These are phyloP conservation scores for Aurantiochytrium sp. DNA, from an alignment of 108 stramenopile genomes.

Conservation along the genomic window DNA sequence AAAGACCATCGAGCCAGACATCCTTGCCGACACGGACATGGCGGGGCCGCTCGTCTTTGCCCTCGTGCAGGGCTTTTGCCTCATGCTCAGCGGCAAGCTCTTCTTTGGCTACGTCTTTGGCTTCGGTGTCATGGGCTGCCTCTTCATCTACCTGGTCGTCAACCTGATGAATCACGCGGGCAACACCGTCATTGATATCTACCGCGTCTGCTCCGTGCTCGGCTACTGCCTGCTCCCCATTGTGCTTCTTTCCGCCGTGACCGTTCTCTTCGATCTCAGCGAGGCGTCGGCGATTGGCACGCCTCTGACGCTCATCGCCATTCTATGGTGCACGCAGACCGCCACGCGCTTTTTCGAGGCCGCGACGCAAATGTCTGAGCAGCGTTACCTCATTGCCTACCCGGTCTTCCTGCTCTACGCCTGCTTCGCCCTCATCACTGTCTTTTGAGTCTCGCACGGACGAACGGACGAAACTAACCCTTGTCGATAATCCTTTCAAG, in stretches of 20 bases:
- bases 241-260: slow-evolving; percentile 80
- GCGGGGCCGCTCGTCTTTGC: slow-evolving; percentile 91
- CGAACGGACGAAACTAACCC: neutral
- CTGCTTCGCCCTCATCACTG: slow-evolving; percentile 96
- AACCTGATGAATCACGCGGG: slow-evolving; percentile 71
- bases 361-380: slow-evolving; percentile 74
- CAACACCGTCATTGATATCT: slow-evolving; percentile 54
- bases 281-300: slow-evolving; percentile 62
- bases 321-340: slow-evolving; percentile 86
- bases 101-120: slow-evolving; percentile 98
- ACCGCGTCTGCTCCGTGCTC: slow-evolving; percentile 74
- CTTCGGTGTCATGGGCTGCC: slow-evolving; percentile 87
- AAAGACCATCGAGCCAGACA: neutral
- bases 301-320: slow-evolving; percentile 68
- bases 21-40: slow-evolving; percentile 79
- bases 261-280: slow-evolving; percentile 67
- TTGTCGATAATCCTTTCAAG: too few relatives aligned
- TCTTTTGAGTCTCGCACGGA: slow-evolving; percentile 62
- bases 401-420: slow-evolving; percentile 90
- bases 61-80: slow-evolving; percentile 76
- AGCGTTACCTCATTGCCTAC: slow-evolving; percentile 94
- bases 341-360: slow-evolving; percentile 85
- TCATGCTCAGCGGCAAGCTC: slow-evolving; percentile 83
- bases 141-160: slow-evolving; percentile 75
- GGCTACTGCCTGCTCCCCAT: slow-evolving; percentile 96